Conservation (phyloP, 2,329 filamentous ascomycete genomes). For the Xylariales sp. region DNA sequence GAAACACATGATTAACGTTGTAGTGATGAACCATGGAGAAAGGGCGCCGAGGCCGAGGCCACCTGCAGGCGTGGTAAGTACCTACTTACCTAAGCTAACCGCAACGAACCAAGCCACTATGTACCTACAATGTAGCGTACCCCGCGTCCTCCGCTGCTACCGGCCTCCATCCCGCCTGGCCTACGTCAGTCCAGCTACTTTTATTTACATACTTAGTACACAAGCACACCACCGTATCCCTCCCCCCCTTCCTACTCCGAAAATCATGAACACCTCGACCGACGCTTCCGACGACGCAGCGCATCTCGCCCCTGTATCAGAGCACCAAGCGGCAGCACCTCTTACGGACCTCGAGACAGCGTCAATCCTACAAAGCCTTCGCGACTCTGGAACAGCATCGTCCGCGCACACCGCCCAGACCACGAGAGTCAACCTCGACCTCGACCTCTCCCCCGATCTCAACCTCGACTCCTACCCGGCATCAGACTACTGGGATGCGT, state of each 20-base stretch:
- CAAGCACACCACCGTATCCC: background rate
- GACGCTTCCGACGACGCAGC: background rate
- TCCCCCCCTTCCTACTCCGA: background rate
- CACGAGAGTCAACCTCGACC: slow-evolving; percentile 10
- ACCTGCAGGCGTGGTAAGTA: too few relatives aligned
- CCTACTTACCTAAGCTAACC: too few relatives aligned
- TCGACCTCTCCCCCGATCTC: slow-evolving; percentile 5
- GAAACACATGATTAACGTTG: too few relatives aligned
- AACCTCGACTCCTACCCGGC: slow-evolving; percentile 18
- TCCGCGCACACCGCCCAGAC: slow-evolving; percentile 5
- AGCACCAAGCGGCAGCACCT: background rate
- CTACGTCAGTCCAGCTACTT: too few relatives aligned
- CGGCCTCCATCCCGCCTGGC: too few relatives aligned
- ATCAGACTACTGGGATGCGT: slow-evolving; percentile 53
- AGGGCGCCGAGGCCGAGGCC: too few relatives aligned
- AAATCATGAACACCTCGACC: background rate
- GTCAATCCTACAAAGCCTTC: background rate
- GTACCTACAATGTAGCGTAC: too few relatives aligned
- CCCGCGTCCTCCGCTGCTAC: too few relatives aligned
- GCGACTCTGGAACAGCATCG: background rate
- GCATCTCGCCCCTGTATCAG: background rate
- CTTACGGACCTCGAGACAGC: slow-evolving; percentile 2
- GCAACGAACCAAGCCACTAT: too few relatives aligned
- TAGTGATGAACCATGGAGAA: too few relatives aligned
- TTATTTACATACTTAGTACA: too few relatives aligned